These are phyloP conservation scores for Helotiales sp. DNA, from an alignment of 2,329 filamentous ascomycete genomes.

Conservation along the genomic window DNA sequence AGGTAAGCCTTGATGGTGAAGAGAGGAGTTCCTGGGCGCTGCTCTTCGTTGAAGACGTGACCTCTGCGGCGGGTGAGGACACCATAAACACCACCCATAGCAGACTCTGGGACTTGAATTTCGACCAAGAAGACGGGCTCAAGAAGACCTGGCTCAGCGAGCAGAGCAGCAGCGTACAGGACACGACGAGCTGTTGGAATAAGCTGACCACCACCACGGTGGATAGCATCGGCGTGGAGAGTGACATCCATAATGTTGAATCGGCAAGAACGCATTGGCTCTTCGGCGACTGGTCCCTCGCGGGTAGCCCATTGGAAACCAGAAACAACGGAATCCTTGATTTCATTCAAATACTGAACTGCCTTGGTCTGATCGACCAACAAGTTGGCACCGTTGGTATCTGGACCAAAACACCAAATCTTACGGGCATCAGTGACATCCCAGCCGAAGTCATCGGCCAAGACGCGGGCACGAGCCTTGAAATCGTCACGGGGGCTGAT, in stretches of 20 bases:
- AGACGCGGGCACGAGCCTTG: conserved; percentile 94
- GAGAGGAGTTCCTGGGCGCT: conserved; percentile 96
- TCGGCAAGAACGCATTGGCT: conserved; percentile 95
- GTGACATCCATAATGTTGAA: conserved; percentile 99
- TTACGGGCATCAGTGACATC: conserved; percentile 99
- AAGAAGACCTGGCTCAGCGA: conserved; percentile 87
- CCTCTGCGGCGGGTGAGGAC: conserved; percentile 96
- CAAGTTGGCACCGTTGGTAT: conserved; percentile 97
- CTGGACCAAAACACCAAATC: conserved; percentile 99
- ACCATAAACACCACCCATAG: conserved; percentile 99
- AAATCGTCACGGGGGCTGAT: conserved; percentile 96
- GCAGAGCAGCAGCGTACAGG: conserved; percentile 86
- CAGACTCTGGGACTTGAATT: conserved; percentile 97
- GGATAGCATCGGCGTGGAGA: conserved; percentile 98
- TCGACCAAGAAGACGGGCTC: conserved; percentile 99
- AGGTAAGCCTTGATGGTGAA: conserved; percentile 99
- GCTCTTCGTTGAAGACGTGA: conserved; percentile 98
- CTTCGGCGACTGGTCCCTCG: conserved; percentile 96
- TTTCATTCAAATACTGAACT: conserved; percentile 99
- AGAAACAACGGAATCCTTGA: conserved; percentile 99
- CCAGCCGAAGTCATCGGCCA: conserved; percentile 98
- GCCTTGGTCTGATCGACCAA: conserved; percentile 99
- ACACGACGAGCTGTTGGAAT: conserved; percentile 98
- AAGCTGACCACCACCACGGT: conserved; percentile 98
- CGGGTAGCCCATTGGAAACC: conserved; percentile 99